Percentiles rank a stretch among this genome's conserved stretches.
phyloP scores from a whole-genome alignment of 805 yeast genomes.

The Candida golubevii region DNA sequence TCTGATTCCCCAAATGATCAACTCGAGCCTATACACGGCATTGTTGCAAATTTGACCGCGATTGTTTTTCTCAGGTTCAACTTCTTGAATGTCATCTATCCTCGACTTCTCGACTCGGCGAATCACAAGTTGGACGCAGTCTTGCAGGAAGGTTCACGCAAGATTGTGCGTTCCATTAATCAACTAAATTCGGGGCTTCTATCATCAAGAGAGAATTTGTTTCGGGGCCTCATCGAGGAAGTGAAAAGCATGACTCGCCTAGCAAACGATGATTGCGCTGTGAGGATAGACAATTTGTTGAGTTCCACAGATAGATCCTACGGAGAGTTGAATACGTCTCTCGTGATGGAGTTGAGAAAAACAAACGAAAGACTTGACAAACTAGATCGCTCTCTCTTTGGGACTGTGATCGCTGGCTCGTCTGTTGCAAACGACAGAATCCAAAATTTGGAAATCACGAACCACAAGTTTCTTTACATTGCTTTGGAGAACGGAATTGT shows the following conservation, averaged over 20 bases:
- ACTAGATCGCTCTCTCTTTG: constrained; percentile 32
- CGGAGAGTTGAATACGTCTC: constrained; percentile 69
- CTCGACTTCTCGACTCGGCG: constrained; percentile 6
- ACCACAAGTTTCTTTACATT: constrained; percentile 39
- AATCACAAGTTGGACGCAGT: constrained; percentile 2
- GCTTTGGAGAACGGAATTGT: constrained; percentile 51
- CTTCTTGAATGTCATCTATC: constrained; percentile 10
- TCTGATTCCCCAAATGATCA: neutral
- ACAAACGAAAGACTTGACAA: constrained; percentile 47
- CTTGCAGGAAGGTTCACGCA: constrained; percentile 4
- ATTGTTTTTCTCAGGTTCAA: constrained; percentile 5
- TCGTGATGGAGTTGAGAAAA: constrained; percentile 56
- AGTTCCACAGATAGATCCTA: constrained; percentile 63
- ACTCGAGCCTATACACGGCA: neutral
- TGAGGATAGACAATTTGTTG: constrained; percentile 55
- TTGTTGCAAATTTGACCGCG: constrained; percentile 1
- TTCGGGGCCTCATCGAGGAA: constrained; percentile 31
- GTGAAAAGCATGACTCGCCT: constrained; percentile 31
- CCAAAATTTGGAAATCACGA: constrained; percentile 25
- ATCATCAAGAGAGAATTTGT: constrained; percentile 32
- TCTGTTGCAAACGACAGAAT: constrained; percentile 17
- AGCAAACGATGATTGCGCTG: constrained; percentile 44
- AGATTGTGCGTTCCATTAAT: constrained; percentile 12
- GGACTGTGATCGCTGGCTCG: constrained; percentile 17
- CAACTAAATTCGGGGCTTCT: constrained; percentile 30